Percentiles rank a stretch among this genome's conserved stretches.
phyloP scores from a whole-genome alignment of 2,329 filamentous ascomycete genomes.

The Ophiostoma quercus region DNA sequence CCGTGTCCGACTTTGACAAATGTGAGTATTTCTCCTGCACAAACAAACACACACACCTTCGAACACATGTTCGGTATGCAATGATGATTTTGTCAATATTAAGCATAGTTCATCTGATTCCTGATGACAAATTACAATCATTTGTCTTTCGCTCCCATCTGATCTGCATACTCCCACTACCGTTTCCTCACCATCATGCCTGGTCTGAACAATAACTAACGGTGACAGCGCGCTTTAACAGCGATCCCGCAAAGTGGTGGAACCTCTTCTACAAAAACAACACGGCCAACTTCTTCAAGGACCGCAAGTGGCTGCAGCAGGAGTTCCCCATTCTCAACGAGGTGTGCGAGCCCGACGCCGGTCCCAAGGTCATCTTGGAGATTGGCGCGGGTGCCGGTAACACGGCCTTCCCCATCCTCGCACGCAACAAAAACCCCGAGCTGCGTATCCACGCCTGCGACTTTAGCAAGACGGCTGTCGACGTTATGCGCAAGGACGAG shows the following conservation, averaged over 20 bases:
- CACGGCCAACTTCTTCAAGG: slow-evolving; percentile 95
- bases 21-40: slow-evolving; percentile 43
- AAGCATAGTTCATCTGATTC: slow-evolving; percentile 70
- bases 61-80: slow-evolving; percentile 31
- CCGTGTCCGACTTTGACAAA: slow-evolving; percentile 91
- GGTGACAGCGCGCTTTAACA: slow-evolving; percentile 69
- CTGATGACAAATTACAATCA: slow-evolving; percentile 57
- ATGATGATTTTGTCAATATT: slow-evolving; percentile 45
- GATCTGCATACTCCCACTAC: slow-evolving; percentile 35
- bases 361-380: slow-evolving; percentile 69
- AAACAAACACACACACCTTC: not conserved
- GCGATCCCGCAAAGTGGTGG: slow-evolving; percentile 92
- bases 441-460: slow-evolving; percentile 90
- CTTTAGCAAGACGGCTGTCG: slow-evolving; percentile 90
- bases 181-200: slow-evolving; percentile 9
- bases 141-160: slow-evolving; percentile 72
- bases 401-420: slow-evolving; percentile 86
- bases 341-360: slow-evolving; percentile 65
- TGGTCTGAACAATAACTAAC: slow-evolving; percentile 19
- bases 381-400: slow-evolving; percentile 95
- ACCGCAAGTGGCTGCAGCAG: slow-evolving; percentile 93
- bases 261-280: slow-evolving; percentile 98
- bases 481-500: slow-evolving; percentile 79
- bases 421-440: slow-evolving; percentile 73
- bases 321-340: slow-evolving; percentile 86